Evolutionary conservation across 2,329 filamentous ascomycete genomes (phyloP), one percentile per base, ranked within the genome.

Genomic region (Elsinoe ampelina): DNA sequence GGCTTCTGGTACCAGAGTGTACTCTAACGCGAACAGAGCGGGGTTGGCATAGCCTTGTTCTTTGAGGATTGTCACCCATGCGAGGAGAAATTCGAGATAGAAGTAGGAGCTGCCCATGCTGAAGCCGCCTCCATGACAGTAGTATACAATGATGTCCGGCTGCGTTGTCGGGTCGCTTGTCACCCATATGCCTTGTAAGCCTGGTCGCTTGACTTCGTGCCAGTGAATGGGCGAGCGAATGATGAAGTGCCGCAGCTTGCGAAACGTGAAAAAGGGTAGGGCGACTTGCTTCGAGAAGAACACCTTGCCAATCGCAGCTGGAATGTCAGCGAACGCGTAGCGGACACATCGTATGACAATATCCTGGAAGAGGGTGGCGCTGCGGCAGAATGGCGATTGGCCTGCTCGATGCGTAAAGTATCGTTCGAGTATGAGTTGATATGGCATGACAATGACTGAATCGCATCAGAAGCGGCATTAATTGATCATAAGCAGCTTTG

Each of bases 91-190:
- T 65, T 95, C 89, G 35, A 91, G 79, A 68, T 95, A 95, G 69
- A 95, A 95, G 72, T 86, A 87, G 15, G 80, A 76, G 11, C 86
- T 89, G 2, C 89, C 89, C 84, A 95, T 87, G 5, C 82, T 81
- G 68, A 95, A 93, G 0, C 89, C 89, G 19, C 89, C 89, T 13
- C 86, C 89, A 67, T 95, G 89, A 39, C 81, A 80, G 67, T 93
- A 93, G 67, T 89, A 92, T 1, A 95, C 71, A n/a, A 90, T 83
- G 57, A 93, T 74, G 66, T 93, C 88, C 0, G 87, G 85, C 55
- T 79, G 75, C 50, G 75, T 71, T 38, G 77, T 73, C 13, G 80
- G 77, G 63, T 88, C 78, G 43, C 79, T 72, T 41, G 80, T 79
- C 50, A 90, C 80, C 83, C 86, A 92, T 3, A 92, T 71, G 2